Percentiles rank a stretch among this genome's conserved stretches.
These are phyloP conservation scores for Xylariales sp. DNA, from an alignment of 2,329 filamentous ascomycete genomes.

Conservation along the genomic window DNA sequence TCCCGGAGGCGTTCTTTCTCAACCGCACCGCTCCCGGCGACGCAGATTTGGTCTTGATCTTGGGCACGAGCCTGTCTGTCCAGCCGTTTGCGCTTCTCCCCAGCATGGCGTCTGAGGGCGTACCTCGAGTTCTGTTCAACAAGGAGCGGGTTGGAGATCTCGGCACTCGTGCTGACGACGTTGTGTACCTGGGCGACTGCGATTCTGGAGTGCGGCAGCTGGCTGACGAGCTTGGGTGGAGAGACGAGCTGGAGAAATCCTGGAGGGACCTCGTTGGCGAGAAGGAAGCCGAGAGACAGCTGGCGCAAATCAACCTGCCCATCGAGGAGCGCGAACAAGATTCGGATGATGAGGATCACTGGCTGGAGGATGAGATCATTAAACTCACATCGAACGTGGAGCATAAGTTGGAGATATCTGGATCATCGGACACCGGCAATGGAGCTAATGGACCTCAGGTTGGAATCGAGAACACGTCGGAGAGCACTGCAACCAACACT, in stretches of 20 bases:
- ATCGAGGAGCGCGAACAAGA: constrained; percentile 15
- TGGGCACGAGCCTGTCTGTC: constrained; percentile 85
- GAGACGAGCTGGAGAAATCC: constrained; percentile 70
- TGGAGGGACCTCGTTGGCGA: constrained; percentile 69
- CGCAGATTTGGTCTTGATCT: constrained; percentile 76
- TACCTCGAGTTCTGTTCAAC: constrained; percentile 83
- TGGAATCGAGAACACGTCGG: not conserved
- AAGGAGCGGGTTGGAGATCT: constrained; percentile 76
- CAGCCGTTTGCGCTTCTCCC: constrained; percentile 87
- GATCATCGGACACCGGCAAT: constrained; percentile 4
- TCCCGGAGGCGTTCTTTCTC: constrained; percentile 59
- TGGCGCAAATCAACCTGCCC: constrained; percentile 10
- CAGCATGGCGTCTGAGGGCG: constrained; percentile 51
- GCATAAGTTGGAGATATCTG: constrained; percentile 19
- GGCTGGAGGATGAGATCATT: constrained; percentile 38
- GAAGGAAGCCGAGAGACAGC: constrained; percentile 48
- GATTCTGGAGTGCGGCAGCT: constrained; percentile 76
- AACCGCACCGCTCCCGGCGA: constrained; percentile 48
- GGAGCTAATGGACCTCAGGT: constrained; percentile 7
- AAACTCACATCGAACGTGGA: constrained; percentile 26
- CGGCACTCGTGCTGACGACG: constrained; percentile 76
- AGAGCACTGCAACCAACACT: too few relatives aligned
- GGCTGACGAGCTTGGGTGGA: constrained; percentile 79
- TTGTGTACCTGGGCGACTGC: constrained; percentile 76
- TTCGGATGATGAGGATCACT: constrained; percentile 20